Evolutionary conservation across 371 early-diverging fungal genomes (phyloP).

Genomic region (Cladochytrium tenue): DNA sequence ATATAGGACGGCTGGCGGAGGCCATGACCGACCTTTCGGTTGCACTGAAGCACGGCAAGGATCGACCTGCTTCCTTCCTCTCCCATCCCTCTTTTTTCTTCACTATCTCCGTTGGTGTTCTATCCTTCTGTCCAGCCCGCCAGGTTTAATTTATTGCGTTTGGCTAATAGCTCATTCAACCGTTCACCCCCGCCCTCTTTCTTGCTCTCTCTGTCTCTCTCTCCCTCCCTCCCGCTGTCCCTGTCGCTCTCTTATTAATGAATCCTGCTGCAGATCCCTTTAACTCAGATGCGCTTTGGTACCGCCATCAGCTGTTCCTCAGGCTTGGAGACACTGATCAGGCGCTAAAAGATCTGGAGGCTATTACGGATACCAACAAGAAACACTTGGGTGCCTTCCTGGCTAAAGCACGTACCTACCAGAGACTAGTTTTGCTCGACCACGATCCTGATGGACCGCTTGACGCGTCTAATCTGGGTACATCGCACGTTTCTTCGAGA

Average conservation of each 20-base stretch:
- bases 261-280: slow-evolving; percentile 50
- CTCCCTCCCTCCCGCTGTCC: too few relatives aligned
- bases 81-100: not conserved
- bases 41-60: slow-evolving; percentile 47
- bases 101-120: not conserved
- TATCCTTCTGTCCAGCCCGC: too few relatives aligned
- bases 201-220: not conserved
- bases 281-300: slow-evolving; percentile 50
- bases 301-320: slow-evolving; percentile 47
- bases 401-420: slow-evolving; percentile 49
- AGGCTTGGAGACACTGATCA: slow-evolving; percentile 34
- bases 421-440: slow-evolving; percentile 30
- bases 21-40: slow-evolving; percentile 42
- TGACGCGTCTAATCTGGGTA: slow-evolving; percentile 24
- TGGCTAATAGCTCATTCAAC: too few relatives aligned
- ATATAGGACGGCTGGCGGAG: slow-evolving; percentile 30
- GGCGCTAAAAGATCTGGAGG: slow-evolving; percentile 47
- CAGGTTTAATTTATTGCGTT: too few relatives aligned
- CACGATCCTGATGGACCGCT: slow-evolving; percentile 18
- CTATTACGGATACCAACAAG: slow-evolving; percentile 47
- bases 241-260: too few relatives aligned
- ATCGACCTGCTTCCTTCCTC: too few relatives aligned
- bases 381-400: slow-evolving; percentile 48
- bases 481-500: not conserved
- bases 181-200: too few relatives aligned